A percentile compares a stretch with the other conserved stretches of the same genome.
Evolutionary conservation across 768 basidiomycete genomes (phyloP).

Genomic region (Rickenella mellea): DNA sequence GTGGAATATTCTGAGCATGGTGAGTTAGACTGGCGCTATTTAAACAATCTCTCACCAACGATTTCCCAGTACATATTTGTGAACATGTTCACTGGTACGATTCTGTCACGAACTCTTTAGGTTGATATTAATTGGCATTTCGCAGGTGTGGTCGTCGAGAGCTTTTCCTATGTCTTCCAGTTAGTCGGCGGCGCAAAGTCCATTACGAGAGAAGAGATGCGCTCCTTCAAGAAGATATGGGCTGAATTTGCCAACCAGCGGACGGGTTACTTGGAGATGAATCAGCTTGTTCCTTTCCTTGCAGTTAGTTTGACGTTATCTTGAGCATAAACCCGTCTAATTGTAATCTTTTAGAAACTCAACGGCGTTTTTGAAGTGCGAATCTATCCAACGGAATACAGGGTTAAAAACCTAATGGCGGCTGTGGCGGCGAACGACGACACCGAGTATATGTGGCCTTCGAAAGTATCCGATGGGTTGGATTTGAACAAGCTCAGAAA

Average conservation of each 20-base stretch:
- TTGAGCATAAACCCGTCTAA: constrained; percentile 3
- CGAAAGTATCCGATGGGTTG: constrained; percentile 35
- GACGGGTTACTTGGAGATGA: constrained; percentile 68
- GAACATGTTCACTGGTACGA: constrained; percentile 85
- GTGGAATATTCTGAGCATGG: constrained; percentile 96
- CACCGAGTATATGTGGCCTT: constrained; percentile 20
- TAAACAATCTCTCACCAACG: background rate
- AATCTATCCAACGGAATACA: constrained; percentile 69
- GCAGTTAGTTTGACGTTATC: constrained; percentile 42
- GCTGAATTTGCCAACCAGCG: constrained; percentile 70
- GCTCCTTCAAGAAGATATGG: constrained; percentile 93
- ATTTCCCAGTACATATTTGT: constrained; percentile 78
- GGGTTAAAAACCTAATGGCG: constrained; percentile 48
- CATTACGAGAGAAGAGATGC: constrained; percentile 85
- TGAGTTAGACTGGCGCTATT: constrained; percentile 22
- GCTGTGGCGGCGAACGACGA: constrained; percentile 31
- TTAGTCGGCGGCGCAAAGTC: constrained; percentile 71
- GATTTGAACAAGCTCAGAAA: constrained; percentile 55
- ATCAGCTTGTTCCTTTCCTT: constrained; percentile 71
- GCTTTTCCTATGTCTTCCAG: constrained; percentile 93
- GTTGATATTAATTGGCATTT: constrained; percentile 1
- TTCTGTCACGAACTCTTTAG: background rate
- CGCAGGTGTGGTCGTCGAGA: constrained; percentile 83
- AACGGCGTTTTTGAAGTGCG: constrained; percentile 82
- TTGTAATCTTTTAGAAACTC: constrained; percentile 45